Evolutionary conservation across 176 grass and related monocot genomes (phyloP).

Genomic region (Luzula sylvatica): DNA sequence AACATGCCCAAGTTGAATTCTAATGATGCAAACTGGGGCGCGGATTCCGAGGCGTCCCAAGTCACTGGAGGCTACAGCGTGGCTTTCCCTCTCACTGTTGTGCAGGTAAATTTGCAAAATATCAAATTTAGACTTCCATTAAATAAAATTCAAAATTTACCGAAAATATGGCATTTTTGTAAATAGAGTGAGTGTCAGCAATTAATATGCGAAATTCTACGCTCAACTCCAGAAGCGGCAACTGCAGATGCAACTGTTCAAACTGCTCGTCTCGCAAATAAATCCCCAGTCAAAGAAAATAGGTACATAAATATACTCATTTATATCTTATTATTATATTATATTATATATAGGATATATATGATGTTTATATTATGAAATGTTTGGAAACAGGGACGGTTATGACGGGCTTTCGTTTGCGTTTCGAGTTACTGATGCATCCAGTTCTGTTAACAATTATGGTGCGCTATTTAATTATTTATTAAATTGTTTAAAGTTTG

Average conservation of each 20-base stretch:
- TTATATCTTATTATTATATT: slow-evolving; percentile 13
- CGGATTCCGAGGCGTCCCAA: slow-evolving; percentile 85
- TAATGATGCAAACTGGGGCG: slow-evolving; percentile 56
- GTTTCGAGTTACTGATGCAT: slow-evolving; percentile 90
- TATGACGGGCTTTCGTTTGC: slow-evolving; percentile 97
- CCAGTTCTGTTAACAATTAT: slow-evolving; percentile 48
- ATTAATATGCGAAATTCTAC: slow-evolving; percentile 91
- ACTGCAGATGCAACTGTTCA: slow-evolving; percentile 93
- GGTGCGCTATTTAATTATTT: slow-evolving; percentile 27
- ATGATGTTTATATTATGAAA: too few species aligned
- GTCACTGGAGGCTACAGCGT: slow-evolving; percentile 85
- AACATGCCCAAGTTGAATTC: slow-evolving; percentile 49
- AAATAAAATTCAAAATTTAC: neutral
- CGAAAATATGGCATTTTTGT: slow-evolving; percentile 12
- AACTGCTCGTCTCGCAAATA: slow-evolving; percentile 95
- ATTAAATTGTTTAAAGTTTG: slow-evolving; percentile 1
- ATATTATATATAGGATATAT: slow-evolving; percentile 12
- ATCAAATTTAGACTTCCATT: neutral
- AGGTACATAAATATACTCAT: slow-evolving; percentile 49
- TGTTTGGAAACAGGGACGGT: slow-evolving; percentile 60
- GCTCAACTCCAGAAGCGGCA: slow-evolving; percentile 97
- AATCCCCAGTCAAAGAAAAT: slow-evolving; percentile 82
- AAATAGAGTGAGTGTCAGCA: slow-evolving; percentile 95
- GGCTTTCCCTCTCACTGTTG: slow-evolving; percentile 76
- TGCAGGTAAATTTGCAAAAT: slow-evolving; percentile 49